Conservation (phyloP, 208 protist genomes). For the Leishmania major region DNA sequence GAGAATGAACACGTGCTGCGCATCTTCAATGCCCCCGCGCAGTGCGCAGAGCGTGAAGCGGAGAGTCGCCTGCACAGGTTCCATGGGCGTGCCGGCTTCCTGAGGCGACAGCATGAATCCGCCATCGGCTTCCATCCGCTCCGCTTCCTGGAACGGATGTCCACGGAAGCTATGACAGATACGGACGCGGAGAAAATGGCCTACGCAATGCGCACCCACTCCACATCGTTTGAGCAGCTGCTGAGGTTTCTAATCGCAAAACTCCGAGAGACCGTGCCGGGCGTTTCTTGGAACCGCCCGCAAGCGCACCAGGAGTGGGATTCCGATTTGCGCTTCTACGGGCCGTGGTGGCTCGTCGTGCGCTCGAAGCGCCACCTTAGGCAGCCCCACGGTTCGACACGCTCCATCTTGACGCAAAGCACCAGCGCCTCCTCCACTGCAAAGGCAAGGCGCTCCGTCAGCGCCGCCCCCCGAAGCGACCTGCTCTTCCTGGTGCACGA, state of each 20-base stretch:
- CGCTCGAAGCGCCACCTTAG: constrained; percentile 15
- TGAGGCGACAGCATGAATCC: constrained; percentile 6
- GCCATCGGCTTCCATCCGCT: constrained; percentile 31
- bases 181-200: constrained; percentile 46
- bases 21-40: constrained; percentile 34
- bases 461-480: neutral
- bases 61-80: neutral
- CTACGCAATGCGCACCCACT: constrained; percentile 38
- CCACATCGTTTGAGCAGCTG: constrained; percentile 19
- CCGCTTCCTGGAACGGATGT: constrained; percentile 29
- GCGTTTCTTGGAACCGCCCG: constrained; percentile 48
- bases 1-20: constrained; percentile 24
- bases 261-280: constrained; percentile 7
- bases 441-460: neutral
- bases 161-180: constrained; percentile 49
- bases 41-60: constrained; percentile 12
- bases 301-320: constrained; percentile 42
- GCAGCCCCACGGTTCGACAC: neutral
- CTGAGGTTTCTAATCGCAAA: constrained; percentile 3
- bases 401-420: neutral
- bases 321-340: constrained; percentile 64
- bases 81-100: constrained; percentile 1
- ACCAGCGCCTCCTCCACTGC: neutral
- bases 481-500: constrained; percentile 21
- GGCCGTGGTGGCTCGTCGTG: constrained; percentile 77